These are phyloP conservation scores for Kurtzmaniella fragi DNA, from an alignment of 805 yeast genomes.

Conservation along the genomic window DNA sequence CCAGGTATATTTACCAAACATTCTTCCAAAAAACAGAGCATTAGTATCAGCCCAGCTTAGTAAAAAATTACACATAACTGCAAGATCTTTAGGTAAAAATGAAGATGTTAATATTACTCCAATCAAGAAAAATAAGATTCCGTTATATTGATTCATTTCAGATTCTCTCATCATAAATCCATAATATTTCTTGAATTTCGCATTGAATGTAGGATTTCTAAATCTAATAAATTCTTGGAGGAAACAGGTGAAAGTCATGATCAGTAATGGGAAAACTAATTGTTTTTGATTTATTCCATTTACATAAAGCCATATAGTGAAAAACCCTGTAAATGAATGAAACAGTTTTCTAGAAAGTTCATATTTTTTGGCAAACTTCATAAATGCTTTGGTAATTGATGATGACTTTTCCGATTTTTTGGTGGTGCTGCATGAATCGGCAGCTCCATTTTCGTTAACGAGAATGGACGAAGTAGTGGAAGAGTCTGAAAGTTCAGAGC, in stretches of 20 bases:
- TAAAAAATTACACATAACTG: conserved; percentile 11
- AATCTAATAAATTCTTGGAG: conserved; percentile 11
- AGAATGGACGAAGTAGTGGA: no score
- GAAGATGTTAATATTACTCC: conserved; percentile 13
- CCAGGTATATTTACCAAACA: conserved; percentile 80
- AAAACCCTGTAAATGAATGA: conserved; percentile 14
- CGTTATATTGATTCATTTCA: conserved; percentile 13
- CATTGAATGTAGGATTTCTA: conserved; percentile 9
- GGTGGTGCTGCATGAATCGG: no score
- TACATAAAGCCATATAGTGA: conserved; percentile 13
- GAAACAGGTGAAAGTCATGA: conserved; percentile 7
- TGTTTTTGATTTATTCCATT: conserved; percentile 10
- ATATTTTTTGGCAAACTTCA: conserved; percentile 5
- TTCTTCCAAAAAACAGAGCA: conserved; percentile 90
- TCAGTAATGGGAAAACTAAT: conserved; percentile 10
- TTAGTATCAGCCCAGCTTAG: conserved; percentile 67
- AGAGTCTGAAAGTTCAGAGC: no score
- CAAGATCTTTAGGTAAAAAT: conserved; percentile 12
- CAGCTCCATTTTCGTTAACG: no score
- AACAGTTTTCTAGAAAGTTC: conserved; percentile 17
- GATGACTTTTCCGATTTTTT: no score
- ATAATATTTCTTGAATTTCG: conserved; percentile 6
- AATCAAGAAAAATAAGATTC: conserved; percentile 14
- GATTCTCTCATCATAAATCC: conserved; percentile 11
- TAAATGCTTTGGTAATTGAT: not conserved